phyloP scores from a whole-genome alignment of 352 stramenopile genomes.

The Pythium vanterpoolii region DNA sequence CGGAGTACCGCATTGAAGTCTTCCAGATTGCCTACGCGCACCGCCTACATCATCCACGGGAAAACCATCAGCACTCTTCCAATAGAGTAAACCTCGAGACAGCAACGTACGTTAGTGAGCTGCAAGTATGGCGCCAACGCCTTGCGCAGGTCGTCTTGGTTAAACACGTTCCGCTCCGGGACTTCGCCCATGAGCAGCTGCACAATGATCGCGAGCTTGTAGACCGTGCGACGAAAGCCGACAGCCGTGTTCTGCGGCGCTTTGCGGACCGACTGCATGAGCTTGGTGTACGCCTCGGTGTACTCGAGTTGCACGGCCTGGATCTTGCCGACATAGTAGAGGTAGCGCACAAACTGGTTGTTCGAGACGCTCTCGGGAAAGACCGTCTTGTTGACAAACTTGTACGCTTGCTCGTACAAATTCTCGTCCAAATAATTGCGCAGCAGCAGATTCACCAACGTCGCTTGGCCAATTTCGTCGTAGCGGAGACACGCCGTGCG shows the following conservation, averaged over 20 bases:
- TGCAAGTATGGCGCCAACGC: slow-evolving; percentile 94
- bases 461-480: slow-evolving; percentile 90
- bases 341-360: slow-evolving; percentile 98
- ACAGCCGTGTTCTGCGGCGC: slow-evolving; percentile 94
- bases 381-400: slow-evolving; percentile 89
- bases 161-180: slow-evolving; percentile 94
- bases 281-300: slow-evolving; percentile 94
- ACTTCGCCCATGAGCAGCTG: slow-evolving; percentile 98
- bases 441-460: slow-evolving; percentile 89
- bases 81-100: too few relatives aligned
- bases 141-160: slow-evolving; percentile 83
- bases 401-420: slow-evolving; percentile 91
- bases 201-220: slow-evolving; percentile 96
- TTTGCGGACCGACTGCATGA: slow-evolving; percentile 97
- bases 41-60: slow-evolving; percentile 66
- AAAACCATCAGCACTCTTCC: too few relatives aligned
- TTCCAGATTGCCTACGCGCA: slow-evolving; percentile 94
- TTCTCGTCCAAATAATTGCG: slow-evolving; percentile 89
- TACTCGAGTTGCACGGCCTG: slow-evolving; percentile 98
- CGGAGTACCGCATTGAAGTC: slow-evolving; percentile 92
- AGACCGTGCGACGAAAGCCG: slow-evolving; percentile 95
- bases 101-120: slow-evolving; percentile 91
- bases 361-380: slow-evolving; percentile 94
- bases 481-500: slow-evolving; percentile 87
- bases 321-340: slow-evolving; percentile 97